A percentile compares a stretch with the other conserved stretches of the same genome.
phyloP scores from a whole-genome alignment of 768 basidiomycete species.

The Trametes cingulata region DNA sequence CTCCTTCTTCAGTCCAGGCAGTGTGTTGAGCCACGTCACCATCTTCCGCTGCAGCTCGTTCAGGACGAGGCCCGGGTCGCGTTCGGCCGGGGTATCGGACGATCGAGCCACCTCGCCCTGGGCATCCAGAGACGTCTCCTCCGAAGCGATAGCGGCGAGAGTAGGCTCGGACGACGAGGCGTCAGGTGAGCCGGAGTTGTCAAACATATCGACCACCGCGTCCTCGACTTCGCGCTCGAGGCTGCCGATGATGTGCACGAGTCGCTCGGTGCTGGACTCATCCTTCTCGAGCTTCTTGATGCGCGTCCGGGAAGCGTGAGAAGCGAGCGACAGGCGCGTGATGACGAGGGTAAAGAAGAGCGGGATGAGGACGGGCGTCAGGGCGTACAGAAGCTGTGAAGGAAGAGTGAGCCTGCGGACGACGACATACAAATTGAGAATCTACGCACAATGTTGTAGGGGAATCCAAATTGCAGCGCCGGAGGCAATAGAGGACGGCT shows the following conservation, averaged over 20 bases:
- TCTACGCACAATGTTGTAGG: slow-evolving; percentile 65
- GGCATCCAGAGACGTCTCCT: background rate
- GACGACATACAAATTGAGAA: background rate
- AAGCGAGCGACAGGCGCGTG: slow-evolving; percentile 56
- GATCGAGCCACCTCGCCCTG: background rate
- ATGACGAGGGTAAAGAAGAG: slow-evolving; percentile 53
- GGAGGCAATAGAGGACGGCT: slow-evolving; percentile 56
- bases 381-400: slow-evolving; percentile 48
- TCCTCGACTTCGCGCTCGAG: slow-evolving; percentile 65
- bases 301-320: slow-evolving; percentile 61
- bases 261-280: slow-evolving; percentile 45
- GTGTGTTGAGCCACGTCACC: slow-evolving; percentile 59
- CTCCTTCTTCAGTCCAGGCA: slow-evolving; percentile 71
- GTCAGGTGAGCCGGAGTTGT: slow-evolving; percentile 30
- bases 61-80: slow-evolving; percentile 27
- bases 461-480: slow-evolving; percentile 58
- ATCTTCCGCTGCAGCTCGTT: slow-evolving; percentile 52
- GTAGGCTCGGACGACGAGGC: background rate
- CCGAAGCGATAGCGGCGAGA: background rate
- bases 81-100: background rate
- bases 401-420: background rate
- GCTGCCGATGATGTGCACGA: slow-evolving; percentile 55
- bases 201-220: slow-evolving; percentile 60
- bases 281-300: slow-evolving; percentile 66
- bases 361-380: slow-evolving; percentile 69